Percentiles rank a stretch among this genome's conserved stretches.
These are phyloP conservation scores for Candida sanyaensis DNA, from an alignment of 1,139 yeast genomes.

Conservation along the genomic window DNA sequence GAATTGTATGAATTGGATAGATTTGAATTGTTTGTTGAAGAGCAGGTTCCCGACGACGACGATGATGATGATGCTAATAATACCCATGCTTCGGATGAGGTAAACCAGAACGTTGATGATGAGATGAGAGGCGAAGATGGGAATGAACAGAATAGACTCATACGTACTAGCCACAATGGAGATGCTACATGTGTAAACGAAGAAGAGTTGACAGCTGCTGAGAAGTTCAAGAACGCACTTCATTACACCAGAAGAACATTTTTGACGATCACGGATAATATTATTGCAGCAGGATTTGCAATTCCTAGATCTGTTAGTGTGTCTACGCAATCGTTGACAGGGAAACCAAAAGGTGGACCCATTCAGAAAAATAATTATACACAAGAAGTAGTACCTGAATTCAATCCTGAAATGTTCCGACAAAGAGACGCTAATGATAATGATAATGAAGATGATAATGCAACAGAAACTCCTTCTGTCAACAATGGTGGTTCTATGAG, in stretches of 20 bases:
- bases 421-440: neutral
- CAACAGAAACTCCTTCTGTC: slow-evolving; percentile 3
- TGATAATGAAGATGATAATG: neutral
- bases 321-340: slow-evolving; percentile 22
- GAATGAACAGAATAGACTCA: slow-evolving; percentile 1
- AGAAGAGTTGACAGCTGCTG: slow-evolving; percentile 6
- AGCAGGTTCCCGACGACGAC: slow-evolving; percentile 23
- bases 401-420: slow-evolving; percentile 5
- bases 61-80: neutral
- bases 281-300: slow-evolving; percentile 63
- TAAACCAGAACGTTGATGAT: neutral
- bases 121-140: neutral
- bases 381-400: slow-evolving; percentile 5
- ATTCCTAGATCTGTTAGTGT: slow-evolving; percentile 55
- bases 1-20: slow-evolving; percentile 51
- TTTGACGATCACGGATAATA: slow-evolving; percentile 50
- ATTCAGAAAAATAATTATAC: neutral
- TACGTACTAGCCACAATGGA: neutral
- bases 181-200: neutral
- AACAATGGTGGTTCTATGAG: slow-evolving; percentile 2
- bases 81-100: neutral
- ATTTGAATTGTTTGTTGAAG: slow-evolving; percentile 43
- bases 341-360: neutral
- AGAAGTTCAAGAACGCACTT: slow-evolving; percentile 17
- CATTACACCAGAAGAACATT: slow-evolving; percentile 38